These are phyloP conservation scores for Alliaria petiolata DNA, from an alignment of 345 rosid species.

Conservation along the genomic window DNA sequence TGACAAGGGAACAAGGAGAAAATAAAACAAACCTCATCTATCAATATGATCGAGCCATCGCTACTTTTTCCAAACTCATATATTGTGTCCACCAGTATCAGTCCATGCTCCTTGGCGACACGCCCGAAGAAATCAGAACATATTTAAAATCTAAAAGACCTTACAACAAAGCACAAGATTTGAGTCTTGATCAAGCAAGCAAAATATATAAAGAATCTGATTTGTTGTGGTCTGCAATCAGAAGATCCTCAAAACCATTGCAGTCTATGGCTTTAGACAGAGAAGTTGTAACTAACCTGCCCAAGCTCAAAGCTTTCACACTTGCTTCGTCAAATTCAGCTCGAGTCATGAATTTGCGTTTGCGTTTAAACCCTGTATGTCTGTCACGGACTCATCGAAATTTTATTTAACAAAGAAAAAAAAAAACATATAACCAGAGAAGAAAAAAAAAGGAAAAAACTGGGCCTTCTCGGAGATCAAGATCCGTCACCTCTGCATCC, in stretches of 20 bases:
- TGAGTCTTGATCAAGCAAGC: constrained; percentile 36
- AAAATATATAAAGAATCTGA: background rate
- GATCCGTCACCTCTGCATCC: constrained; percentile 25
- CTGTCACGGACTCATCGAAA: background rate
- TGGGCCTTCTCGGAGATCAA: constrained; percentile 15
- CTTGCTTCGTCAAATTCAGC: constrained; percentile 86
- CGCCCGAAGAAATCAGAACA: constrained; percentile 40
- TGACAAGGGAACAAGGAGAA: background rate
- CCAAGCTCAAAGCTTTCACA: constrained; percentile 73
- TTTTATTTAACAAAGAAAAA: background rate
- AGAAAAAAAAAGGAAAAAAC: background rate
- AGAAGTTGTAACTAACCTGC: constrained; percentile 51
- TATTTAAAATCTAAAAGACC: constrained; percentile 11
- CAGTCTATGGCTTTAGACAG: background rate
- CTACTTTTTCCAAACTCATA: constrained; percentile 83
- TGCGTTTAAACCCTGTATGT: constrained; percentile 12
- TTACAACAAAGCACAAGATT: background rate
- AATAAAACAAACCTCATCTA: constrained; percentile 70
- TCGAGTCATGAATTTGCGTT: constrained; percentile 56
- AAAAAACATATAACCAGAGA: background rate
- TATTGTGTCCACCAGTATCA: constrained; percentile 87
- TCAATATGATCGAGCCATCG: constrained; percentile 74
- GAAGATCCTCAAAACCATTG: background rate
- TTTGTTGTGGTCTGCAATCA: background rate
- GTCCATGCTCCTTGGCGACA: constrained; percentile 82